These are phyloP conservation scores for Ceratorhiza oryzae-sativae DNA, from an alignment of 1,284 basidiomycete genomes.

Conservation along the genomic window DNA sequence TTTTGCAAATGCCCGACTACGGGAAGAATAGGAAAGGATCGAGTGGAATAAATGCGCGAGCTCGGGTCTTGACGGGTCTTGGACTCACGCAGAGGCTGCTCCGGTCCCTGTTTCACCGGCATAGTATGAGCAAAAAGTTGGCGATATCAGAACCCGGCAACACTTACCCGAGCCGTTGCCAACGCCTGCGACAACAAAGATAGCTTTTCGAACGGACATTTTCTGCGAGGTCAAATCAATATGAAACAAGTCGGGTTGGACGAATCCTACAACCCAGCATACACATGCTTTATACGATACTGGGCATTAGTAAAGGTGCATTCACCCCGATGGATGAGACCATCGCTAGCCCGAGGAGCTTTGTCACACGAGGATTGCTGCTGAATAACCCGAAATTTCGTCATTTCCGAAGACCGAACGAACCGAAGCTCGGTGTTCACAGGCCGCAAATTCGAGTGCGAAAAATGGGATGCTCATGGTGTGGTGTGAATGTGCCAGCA, in stretches of 20 bases:
- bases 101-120: constrained; percentile 60
- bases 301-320: background rate
- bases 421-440: background rate
- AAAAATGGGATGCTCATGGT: background rate
- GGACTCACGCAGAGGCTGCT: constrained; percentile 65
- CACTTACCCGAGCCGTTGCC: constrained; percentile 56
- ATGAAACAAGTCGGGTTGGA: background rate
- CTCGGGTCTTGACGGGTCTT: background rate
- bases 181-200: constrained; percentile 63
- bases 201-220: constrained; percentile 47
- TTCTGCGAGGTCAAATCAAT: background rate
- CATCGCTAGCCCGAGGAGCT: background rate
- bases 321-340: background rate
- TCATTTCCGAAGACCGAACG: background rate
- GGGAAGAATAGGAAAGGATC: constrained; percentile 50
- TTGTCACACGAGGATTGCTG: background rate
- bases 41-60: background rate
- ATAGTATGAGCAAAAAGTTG: background rate
- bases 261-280: background rate
- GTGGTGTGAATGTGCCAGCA: background rate
- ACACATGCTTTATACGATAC: background rate
- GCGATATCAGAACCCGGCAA: background rate
- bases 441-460: background rate
- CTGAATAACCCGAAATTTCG: background rate
- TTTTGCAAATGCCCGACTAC: constrained; percentile 51